Evolutionary conservation across 768 basidiomycete species (phyloP), one percentile per base, ranked within the genome.

Genomic region (Amanita rubescens): DNA sequence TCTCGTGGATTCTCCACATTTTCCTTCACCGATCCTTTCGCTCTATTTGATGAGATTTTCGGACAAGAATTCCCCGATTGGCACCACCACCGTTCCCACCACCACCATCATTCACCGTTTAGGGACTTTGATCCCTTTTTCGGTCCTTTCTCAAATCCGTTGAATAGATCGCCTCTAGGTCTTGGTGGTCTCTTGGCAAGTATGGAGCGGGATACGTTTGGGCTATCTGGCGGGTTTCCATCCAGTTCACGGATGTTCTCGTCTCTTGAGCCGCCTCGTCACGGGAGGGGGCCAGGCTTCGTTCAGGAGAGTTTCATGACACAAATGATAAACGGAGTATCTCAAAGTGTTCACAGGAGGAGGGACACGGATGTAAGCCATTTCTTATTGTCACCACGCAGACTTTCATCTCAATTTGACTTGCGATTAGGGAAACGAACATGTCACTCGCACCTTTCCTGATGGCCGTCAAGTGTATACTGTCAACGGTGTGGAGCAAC

Each of bases 11-110:
- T 71, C 56, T 60, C 65, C 3, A 50, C 61, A 11, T 79, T 77
- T 58, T 66, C 62, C 38, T 88, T 90, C 68, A 84, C 81, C 1
- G 87, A 90, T 63, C 88, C 88, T 1, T 90, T 89, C 63, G 69
- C 76, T 19, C 69, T 91, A 33, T 91, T 91, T 67, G 75, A 88
- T 57, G 74, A 79, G 3, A 80, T 89, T 53, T 90, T 91, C 55
- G 78, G 80, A 17, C 71, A 80, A 60, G 50, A 73, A 12, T 58
- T 63, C 52, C 65, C 60, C 15, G 63, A 64, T 41, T 62, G 65
- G 42, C 65, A 65, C 39, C 61, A 63, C 50, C 66, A 65, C 51
- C 67, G 60, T 53, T 53, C 61, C 39, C 57, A 47, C 47, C 54
- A 58, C 39, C 41, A 30, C 19, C 43, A 43, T 25, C 44, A 20